These are phyloP conservation scores for Exophiala lecanii-corni DNA, from an alignment of 2,329 filamentous ascomycete genomes.

Conservation along the genomic window DNA sequence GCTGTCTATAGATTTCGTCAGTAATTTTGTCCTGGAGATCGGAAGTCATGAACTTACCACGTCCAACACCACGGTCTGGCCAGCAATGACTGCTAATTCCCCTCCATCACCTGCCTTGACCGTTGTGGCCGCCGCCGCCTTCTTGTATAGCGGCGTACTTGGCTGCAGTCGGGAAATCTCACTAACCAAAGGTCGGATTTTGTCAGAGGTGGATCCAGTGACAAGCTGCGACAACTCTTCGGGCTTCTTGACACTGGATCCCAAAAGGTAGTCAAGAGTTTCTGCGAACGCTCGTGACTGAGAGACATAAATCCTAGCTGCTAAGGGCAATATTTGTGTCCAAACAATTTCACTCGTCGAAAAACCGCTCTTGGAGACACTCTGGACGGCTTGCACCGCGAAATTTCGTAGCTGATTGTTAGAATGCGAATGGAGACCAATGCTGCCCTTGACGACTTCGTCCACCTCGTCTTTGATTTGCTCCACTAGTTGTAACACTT, in stretches of 20 bases:
- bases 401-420: slow-evolving; percentile 36
- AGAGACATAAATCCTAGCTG: slow-evolving; percentile 62
- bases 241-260: slow-evolving; percentile 53
- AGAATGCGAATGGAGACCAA: slow-evolving; percentile 50
- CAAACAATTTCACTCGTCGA: slow-evolving; percentile 12
- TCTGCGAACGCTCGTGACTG: slow-evolving; percentile 70
- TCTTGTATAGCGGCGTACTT: slow-evolving; percentile 4
- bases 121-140: slow-evolving; percentile 4
- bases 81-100: slow-evolving; percentile 57
- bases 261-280: slow-evolving; percentile 63
- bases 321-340: slow-evolving; percentile 60
- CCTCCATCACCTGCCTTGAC: slow-evolving; percentile 52
- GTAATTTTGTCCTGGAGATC: not conserved
- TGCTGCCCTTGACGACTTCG: slow-evolving; percentile 49
- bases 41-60: slow-evolving; percentile 41
- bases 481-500: slow-evolving; percentile 55
- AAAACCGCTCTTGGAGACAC: slow-evolving; percentile 5
- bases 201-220: not conserved
- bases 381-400: slow-evolving; percentile 6
- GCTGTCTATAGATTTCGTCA: slow-evolving; percentile 13
- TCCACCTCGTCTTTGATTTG: slow-evolving; percentile 63
- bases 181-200: slow-evolving; percentile 4
- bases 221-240: slow-evolving; percentile 48
- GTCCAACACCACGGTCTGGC: slow-evolving; percentile 59
- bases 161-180: slow-evolving; percentile 1